Percentiles rank a stretch among this genome's conserved stretches.
Conservation (phyloP, 345 rosid species). For the Salix purpurea region DNA sequence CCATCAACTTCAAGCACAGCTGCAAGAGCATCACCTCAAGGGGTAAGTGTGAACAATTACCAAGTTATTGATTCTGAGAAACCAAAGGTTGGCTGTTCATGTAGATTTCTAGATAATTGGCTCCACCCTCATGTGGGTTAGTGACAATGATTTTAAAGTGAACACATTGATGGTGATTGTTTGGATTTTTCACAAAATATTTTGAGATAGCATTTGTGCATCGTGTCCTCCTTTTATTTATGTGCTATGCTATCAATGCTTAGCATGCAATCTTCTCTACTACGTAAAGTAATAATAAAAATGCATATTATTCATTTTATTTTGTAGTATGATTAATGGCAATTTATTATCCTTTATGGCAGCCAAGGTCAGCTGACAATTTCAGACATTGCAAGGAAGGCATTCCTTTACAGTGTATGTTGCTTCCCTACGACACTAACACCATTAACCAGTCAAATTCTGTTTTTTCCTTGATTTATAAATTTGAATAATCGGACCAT, state of each 20-base stretch:
- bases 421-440: conserved; percentile 8
- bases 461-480: background rate
- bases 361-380: conserved; percentile 81
- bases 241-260: background rate
- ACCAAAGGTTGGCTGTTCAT: background rate
- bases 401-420: conserved; percentile 93
- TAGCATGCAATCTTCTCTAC: background rate
- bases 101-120: background rate
- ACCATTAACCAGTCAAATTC: background rate
- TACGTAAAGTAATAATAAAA: too few species aligned
- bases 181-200: background rate
- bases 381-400: conserved; percentile 93
- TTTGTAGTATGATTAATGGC: conserved; percentile 10
- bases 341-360: conserved; percentile 31
- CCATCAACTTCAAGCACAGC: conserved; percentile 93
- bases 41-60: conserved; percentile 52
- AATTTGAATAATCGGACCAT: background rate
- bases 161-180: too few species aligned
- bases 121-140: background rate
- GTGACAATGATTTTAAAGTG: background rate
- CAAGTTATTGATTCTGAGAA: background rate
- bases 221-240: background rate
- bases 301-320: background rate
- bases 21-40: conserved; percentile 82
- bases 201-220: background rate